phyloP scores from a whole-genome alignment of 2,329 filamentous ascomycete species.

The Cytospora schulzeri region DNA sequence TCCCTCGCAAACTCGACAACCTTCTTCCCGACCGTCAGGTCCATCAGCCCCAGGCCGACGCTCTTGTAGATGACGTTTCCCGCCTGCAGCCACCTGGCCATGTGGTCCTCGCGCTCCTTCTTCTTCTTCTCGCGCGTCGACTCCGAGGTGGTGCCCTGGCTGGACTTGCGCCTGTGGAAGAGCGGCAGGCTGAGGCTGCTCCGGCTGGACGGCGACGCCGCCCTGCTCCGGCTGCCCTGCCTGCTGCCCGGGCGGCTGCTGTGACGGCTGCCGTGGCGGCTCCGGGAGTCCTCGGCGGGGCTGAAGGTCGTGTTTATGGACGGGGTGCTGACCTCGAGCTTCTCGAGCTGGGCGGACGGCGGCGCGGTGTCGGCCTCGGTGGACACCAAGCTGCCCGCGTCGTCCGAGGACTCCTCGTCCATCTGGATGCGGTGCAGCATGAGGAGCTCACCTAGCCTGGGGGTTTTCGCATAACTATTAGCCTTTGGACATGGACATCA shows the following conservation, averaged over 20 bases:
- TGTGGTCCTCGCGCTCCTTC: constrained; percentile 50
- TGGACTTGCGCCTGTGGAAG: constrained; percentile 37
- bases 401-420: constrained; percentile 40
- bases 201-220: constrained; percentile 33
- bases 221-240: constrained; percentile 20
- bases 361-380: constrained; percentile 35
- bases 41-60: constrained; percentile 68
- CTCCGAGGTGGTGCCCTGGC: constrained; percentile 33
- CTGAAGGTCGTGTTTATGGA: constrained; percentile 47
- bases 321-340: constrained; percentile 33
- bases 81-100: constrained; percentile 58
- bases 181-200: constrained; percentile 29
- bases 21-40: constrained; percentile 62
- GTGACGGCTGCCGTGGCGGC: constrained; percentile 10
- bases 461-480: not conserved
- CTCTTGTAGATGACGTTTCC: constrained; percentile 72
- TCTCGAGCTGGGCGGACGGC: constrained; percentile 41
- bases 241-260: constrained; percentile 29
- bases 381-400: constrained; percentile 23
- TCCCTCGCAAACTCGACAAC: constrained; percentile 57
- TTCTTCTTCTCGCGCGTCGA: constrained; percentile 36
- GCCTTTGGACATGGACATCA: not conserved
- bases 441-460: constrained; percentile 74
- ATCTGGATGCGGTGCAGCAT: constrained; percentile 55
- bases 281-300: constrained; percentile 16